These are phyloP conservation scores for Wakefieldia striispora DNA, from an alignment of 768 basidiomycete species.

Conservation along the genomic window DNA sequence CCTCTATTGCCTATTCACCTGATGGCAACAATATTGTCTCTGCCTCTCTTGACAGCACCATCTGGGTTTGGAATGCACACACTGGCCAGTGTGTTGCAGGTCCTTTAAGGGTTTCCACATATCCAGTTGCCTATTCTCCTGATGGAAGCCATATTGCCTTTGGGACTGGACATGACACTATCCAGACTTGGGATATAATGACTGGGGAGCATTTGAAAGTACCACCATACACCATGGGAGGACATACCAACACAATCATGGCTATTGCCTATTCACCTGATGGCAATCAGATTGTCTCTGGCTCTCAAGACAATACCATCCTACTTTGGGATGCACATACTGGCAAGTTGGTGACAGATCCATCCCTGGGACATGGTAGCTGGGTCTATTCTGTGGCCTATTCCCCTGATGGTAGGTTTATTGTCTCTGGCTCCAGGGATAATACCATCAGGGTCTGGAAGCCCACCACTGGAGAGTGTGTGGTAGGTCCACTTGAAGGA, in stretches of 20 bases:
- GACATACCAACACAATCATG: background rate
- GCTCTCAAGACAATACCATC: slow-evolving; percentile 2
- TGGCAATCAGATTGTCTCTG: slow-evolving; percentile 10
- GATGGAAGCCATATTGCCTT: slow-evolving; percentile 20
- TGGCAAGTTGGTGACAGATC: slow-evolving; percentile 1
- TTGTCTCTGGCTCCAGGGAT: slow-evolving; percentile 22
- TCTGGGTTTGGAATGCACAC: slow-evolving; percentile 9
- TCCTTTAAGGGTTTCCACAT: background rate
- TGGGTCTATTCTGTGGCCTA: slow-evolving; percentile 14
- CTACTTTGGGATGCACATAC: slow-evolving; percentile 14
- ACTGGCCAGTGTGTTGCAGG: slow-evolving; percentile 5
- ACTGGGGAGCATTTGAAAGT: background rate
- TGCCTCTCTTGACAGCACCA: slow-evolving; percentile 5
- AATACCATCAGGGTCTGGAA: slow-evolving; percentile 26
- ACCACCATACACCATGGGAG: background rate
- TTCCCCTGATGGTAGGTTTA: slow-evolving; percentile 28
- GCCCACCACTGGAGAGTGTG: slow-evolving; percentile 7
- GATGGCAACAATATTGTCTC: slow-evolving; percentile 13
- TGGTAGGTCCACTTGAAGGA: slow-evolving; percentile 17
- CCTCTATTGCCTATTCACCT: slow-evolving; percentile 15
- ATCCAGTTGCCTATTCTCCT: slow-evolving; percentile 15
- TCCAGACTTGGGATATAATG: slow-evolving; percentile 10
- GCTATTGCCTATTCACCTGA: slow-evolving; percentile 18
- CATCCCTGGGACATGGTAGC: slow-evolving; percentile 3
- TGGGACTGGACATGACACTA: slow-evolving; percentile 3